Conservation (phyloP, 257 asterid species). For the Phtheirospermum japonicum region DNA sequence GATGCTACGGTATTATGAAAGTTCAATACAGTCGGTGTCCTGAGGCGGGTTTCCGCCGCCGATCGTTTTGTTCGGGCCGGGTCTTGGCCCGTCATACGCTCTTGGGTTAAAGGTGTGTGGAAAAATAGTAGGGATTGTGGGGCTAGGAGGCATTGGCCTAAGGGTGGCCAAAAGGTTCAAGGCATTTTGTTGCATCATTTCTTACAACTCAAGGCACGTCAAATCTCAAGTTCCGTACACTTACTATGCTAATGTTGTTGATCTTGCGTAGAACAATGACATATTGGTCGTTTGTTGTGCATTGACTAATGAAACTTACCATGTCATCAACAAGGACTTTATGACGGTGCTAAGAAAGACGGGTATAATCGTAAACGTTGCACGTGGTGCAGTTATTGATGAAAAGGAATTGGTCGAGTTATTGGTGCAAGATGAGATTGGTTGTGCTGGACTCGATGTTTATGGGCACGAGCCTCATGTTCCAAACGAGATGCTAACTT, state of each 20-base stretch:
- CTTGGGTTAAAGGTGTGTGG: constrained; percentile 58
- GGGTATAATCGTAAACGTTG: constrained; percentile 58
- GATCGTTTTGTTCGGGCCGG: constrained; percentile 59
- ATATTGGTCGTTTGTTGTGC: too few relatives aligned
- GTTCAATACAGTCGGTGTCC: too few relatives aligned
- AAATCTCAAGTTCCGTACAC: too few relatives aligned
- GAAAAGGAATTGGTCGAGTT: constrained; percentile 59
- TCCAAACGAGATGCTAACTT: constrained; percentile 37
- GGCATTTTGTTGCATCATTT: too few relatives aligned
- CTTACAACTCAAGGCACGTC: too few relatives aligned
- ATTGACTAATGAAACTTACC: too few relatives aligned
- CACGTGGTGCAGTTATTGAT: constrained; percentile 59
- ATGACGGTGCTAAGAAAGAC: constrained; percentile 48
- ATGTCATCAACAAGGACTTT: constrained; percentile 42
- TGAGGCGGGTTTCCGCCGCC: constrained; percentile 51
- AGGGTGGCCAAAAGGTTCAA: too few relatives aligned
- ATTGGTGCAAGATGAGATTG: constrained; percentile 51
- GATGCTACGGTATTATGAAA: too few relatives aligned
- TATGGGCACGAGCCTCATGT: constrained; percentile 68
- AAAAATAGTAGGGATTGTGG: constrained; percentile 73
- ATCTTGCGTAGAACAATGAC: too few relatives aligned
- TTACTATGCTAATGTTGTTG: too few relatives aligned
- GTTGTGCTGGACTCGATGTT: constrained; percentile 84
- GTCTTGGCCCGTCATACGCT: constrained; percentile 37
- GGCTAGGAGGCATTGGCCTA: too few relatives aligned